Conservation (phyloP, 495 filamentous ascomycete genomes). For the Recurvomyces mirabilis region DNA sequence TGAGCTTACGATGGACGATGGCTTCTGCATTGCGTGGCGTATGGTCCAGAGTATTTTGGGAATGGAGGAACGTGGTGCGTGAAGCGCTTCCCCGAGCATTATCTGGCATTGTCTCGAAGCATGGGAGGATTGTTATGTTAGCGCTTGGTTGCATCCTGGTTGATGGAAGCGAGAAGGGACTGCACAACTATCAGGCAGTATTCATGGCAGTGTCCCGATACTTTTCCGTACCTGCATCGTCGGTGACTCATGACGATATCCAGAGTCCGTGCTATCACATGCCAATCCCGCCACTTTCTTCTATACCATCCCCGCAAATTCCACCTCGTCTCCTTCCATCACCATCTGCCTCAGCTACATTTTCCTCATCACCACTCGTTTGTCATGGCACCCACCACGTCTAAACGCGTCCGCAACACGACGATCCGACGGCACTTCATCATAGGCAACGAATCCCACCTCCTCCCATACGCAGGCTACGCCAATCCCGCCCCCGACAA, state of each 20-base stretch:
- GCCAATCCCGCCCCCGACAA: constrained; percentile 38
- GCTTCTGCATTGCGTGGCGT: constrained; percentile 6
- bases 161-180: too few species aligned
- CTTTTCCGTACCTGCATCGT: too few species aligned
- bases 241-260: too few species aligned
- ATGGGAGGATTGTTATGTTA: too few species aligned
- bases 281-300: not conserved
- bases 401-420: constrained; percentile 13
- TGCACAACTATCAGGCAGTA: too few species aligned
- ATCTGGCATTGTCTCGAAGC: too few species aligned
- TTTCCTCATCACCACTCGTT: not conserved
- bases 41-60: not conserved
- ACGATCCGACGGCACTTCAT: constrained; percentile 20
- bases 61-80: not conserved
- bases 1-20: not conserved
- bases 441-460: constrained; percentile 20
- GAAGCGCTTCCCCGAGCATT: too few species aligned
- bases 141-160: too few species aligned
- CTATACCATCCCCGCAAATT: too few species aligned
- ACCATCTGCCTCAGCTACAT: not conserved
- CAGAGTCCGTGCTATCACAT: too few species aligned
- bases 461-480: constrained; percentile 15
- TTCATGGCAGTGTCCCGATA: too few species aligned
- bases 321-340: not conserved
- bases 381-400: constrained; percentile 14